Percentiles rank a stretch among this genome's conserved stretches.
phyloP scores from a whole-genome alignment of 1,284 basidiomycete genomes.

The Paramarasmius palmivorus region DNA sequence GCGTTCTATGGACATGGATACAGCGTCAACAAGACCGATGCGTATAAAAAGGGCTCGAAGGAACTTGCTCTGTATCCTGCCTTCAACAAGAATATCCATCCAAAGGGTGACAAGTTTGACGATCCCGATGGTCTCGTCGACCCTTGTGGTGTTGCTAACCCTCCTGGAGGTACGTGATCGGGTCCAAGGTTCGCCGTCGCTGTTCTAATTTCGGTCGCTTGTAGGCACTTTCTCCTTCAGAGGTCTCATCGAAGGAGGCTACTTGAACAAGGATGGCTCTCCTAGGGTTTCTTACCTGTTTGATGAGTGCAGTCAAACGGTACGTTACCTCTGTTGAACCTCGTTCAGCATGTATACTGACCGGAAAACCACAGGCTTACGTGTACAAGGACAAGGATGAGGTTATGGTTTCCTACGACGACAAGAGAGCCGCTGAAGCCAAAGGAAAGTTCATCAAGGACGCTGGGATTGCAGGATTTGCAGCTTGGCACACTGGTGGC shows the following conservation, averaged over 20 bases:
- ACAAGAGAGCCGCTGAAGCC: slow-evolving; percentile 46
- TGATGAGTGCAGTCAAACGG: slow-evolving; percentile 58
- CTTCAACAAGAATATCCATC: neutral
- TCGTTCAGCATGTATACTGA: too few species aligned
- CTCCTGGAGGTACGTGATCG: neutral
- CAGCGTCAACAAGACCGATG: neutral
- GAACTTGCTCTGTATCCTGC: neutral
- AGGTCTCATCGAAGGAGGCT: slow-evolving; percentile 44
- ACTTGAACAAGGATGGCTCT: slow-evolving; percentile 42
- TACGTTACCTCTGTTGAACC: slow-evolving; percentile 28
- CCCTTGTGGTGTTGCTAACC: neutral
- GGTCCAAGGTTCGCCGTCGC: neutral
- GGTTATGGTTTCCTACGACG: slow-evolving; percentile 56
- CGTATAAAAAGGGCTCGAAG: neutral
- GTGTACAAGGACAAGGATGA: slow-evolving; percentile 47
- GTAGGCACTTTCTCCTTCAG: slow-evolving; percentile 48
- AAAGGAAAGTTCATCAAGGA: slow-evolving; percentile 47
- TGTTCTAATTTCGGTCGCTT: neutral
- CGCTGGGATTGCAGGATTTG: slow-evolving; percentile 48
- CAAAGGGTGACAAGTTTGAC: slow-evolving; percentile 2
- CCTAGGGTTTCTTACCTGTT: slow-evolving; percentile 41
- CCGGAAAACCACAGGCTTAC: slow-evolving; percentile 45
- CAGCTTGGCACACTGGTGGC: slow-evolving; percentile 57
- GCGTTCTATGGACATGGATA: slow-evolving; percentile 4
- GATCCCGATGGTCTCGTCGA: neutral